These are phyloP conservation scores for Lodderomyces pseudojiufengensis DNA, from an alignment of 1,139 yeast genomes.

Conservation along the genomic window DNA sequence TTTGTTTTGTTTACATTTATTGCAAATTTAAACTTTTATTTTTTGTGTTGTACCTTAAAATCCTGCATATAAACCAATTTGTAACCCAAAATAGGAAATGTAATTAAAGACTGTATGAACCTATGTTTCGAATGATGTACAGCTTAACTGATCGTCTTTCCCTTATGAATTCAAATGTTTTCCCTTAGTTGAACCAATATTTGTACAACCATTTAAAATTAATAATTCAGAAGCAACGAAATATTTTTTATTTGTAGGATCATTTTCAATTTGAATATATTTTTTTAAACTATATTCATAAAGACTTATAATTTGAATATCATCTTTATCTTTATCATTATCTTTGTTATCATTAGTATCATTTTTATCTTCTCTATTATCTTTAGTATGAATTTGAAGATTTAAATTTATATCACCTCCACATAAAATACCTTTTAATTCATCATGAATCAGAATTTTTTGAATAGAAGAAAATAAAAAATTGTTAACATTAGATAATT, in stretches of 20 bases:
- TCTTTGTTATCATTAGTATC: too few species aligned
- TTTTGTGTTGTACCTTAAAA: too few species aligned
- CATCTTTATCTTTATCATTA: constrained; percentile 15
- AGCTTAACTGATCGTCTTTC: too few species aligned
- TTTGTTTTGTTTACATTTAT: too few species aligned
- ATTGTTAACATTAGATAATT: constrained; percentile 24
- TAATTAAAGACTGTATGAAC: too few species aligned
- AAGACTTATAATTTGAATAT: constrained; percentile 34
- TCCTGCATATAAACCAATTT: too few species aligned
- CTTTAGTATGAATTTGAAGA: constrained; percentile 25
- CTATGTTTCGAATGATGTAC: too few species aligned
- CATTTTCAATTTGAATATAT: constrained; percentile 28
- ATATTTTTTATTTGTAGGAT: constrained; percentile 18
- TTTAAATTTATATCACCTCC: constrained; percentile 47
- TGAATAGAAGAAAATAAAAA: constrained; percentile 45
- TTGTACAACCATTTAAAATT: constrained; percentile 57
- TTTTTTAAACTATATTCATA: constrained; percentile 62
- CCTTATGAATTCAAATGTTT: too few species aligned
- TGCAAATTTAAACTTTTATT: too few species aligned
- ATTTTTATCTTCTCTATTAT: background rate
- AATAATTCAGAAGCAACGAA: constrained; percentile 77
- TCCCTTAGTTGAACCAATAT: too few species aligned
- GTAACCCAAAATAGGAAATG: too few species aligned
- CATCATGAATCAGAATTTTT: constrained; percentile 43
- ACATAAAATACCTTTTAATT: constrained; percentile 45